Conservation (phyloP, 2,329 filamentous ascomycete genomes). For the Lasiodiplodia sp. region DNA sequence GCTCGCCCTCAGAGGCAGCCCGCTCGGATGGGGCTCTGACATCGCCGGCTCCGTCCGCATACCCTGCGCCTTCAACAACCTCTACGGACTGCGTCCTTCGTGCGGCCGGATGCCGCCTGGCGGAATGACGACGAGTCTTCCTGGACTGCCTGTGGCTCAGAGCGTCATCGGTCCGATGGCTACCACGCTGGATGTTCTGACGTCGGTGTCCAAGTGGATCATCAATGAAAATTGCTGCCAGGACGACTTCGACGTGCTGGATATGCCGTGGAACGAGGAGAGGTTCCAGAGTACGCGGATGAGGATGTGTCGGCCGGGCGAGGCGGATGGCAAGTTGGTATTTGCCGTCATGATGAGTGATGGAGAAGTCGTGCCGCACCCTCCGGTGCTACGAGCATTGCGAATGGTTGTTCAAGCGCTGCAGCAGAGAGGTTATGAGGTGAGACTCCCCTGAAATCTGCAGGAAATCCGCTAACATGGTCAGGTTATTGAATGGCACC, state of each 20-base stretch:
- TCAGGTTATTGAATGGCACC: conserved; percentile 24
- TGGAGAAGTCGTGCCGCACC: conserved; percentile 32
- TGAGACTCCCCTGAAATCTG: background rate
- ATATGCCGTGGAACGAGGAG: conserved; percentile 56
- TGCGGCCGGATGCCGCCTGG: conserved; percentile 29
- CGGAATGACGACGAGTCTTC: conserved; percentile 33
- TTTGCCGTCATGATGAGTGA: conserved; percentile 31
- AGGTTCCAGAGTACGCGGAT: conserved; percentile 1
- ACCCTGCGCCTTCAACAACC: conserved; percentile 33
- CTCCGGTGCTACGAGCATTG: conserved; percentile 30
- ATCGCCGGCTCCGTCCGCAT: conserved; percentile 37
- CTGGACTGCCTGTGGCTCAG: conserved; percentile 32
- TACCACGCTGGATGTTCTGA: conserved; percentile 8
- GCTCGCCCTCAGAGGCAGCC: conserved; percentile 36
- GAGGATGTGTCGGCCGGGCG: background rate
- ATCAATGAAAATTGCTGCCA: conserved; percentile 31
- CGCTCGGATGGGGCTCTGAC: conserved; percentile 38
- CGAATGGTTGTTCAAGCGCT: conserved; percentile 12
- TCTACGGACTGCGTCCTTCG: conserved; percentile 33
- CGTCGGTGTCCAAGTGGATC: conserved; percentile 25
- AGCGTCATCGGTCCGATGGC: conserved; percentile 33
- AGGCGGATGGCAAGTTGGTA: conserved; percentile 32
- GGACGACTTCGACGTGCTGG: conserved; percentile 49
- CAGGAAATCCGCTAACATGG: accelerated
- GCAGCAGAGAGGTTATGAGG: background rate